Conservation (phyloP, 257 asterid species). For the Solanum pimpinellifolium region DNA sequence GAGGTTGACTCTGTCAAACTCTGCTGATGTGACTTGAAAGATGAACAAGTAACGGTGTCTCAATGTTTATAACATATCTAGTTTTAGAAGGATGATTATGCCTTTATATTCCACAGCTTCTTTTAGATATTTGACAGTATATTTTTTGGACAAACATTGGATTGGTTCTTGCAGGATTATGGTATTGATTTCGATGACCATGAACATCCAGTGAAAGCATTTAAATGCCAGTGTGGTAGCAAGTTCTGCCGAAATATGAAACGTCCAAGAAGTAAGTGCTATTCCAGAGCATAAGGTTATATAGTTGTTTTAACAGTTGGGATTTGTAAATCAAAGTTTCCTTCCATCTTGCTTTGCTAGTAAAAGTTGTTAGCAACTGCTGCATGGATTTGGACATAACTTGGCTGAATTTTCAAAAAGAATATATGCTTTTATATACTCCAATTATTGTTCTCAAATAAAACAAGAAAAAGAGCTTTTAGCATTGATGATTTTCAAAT, state of each 20-base stretch:
- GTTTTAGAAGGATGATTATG: background rate
- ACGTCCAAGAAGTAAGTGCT: constrained; percentile 55
- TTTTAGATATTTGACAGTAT: background rate
- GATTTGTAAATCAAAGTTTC: background rate
- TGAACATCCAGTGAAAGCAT: constrained; percentile 75
- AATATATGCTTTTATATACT: background rate
- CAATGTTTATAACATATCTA: background rate
- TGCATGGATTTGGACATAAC: background rate
- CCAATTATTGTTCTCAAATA: background rate
- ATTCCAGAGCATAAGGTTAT: background rate
- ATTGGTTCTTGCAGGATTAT: constrained; percentile 57
- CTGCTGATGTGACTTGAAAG: background rate
- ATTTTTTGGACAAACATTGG: background rate
- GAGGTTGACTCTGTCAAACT: background rate
- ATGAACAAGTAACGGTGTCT: background rate
- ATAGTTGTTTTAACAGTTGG: background rate
- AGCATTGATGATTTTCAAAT: background rate
- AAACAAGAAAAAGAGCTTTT: background rate
- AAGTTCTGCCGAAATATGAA: constrained; percentile 67
- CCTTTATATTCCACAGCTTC: background rate
- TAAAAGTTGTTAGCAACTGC: background rate
- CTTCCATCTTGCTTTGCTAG: background rate
- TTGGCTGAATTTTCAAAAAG: background rate
- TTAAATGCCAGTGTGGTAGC: constrained; percentile 76
- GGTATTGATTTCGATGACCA: constrained; percentile 89